A percentile compares a stretch with the other conserved stretches of the same genome.
Evolutionary conservation across 2,329 filamentous ascomycete genomes (phyloP).

Genomic region (Hypoxylon sp.): DNA sequence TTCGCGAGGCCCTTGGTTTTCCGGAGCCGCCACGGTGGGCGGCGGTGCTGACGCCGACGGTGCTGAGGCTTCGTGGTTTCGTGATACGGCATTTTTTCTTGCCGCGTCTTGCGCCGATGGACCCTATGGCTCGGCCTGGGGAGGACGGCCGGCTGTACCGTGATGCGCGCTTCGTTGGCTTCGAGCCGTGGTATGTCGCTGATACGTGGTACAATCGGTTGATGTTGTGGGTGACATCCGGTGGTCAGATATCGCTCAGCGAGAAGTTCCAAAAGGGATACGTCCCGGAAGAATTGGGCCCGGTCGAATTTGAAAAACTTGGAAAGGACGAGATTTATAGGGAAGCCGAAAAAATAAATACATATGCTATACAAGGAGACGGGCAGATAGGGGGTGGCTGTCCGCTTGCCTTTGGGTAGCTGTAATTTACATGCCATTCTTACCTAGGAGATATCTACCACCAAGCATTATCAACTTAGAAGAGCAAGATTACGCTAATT

Average conservation of each 20-base stretch:
- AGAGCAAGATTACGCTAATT: too few relatives aligned
- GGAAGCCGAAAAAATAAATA: conserved; percentile 40
- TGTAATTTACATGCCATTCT: too few relatives aligned
- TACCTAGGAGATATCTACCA: too few relatives aligned
- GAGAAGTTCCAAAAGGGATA: conserved; percentile 38
- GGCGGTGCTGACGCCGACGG: conserved; percentile 24
- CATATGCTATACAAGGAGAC: conserved; percentile 24
- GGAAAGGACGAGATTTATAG: conserved; percentile 28
- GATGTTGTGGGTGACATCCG: conserved; percentile 34
- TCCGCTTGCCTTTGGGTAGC: conserved; percentile 38
- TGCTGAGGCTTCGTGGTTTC: conserved; percentile 34
- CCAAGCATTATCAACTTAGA: too few relatives aligned
- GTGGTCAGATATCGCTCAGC: conserved; percentile 30
- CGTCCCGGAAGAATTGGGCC: conserved; percentile 43
- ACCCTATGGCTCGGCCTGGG: conserved; percentile 27
- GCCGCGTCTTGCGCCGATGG: conserved; percentile 23
- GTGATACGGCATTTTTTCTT: conserved; percentile 33
- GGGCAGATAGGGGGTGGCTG: conserved; percentile 33
- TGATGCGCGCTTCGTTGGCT: conserved; percentile 30
- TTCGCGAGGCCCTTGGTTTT: conserved; percentile 41
- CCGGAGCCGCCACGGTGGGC: conserved; percentile 40
- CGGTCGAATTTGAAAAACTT: conserved; percentile 37
- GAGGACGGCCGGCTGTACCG: conserved; percentile 39
- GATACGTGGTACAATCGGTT: conserved; percentile 41
- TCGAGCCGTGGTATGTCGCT: conserved; percentile 46